Evolutionary conservation across 2,329 filamentous ascomycete species (phyloP).

Genomic region (Exophiala viscosa): DNA sequence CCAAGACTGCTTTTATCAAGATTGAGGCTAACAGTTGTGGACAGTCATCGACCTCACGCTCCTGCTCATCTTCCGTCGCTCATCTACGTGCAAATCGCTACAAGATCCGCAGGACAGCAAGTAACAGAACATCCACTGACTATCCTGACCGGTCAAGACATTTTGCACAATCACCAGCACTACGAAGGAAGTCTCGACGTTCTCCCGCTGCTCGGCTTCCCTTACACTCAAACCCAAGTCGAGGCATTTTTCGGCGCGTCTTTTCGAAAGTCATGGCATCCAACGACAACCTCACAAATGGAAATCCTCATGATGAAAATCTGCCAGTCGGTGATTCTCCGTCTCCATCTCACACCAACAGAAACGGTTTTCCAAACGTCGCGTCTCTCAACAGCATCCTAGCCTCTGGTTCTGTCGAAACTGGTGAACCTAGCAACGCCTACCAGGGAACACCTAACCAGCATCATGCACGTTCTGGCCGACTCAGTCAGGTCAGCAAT

Average conservation of each 20-base stretch:
- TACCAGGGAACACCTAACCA: not conserved
- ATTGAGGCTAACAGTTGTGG: not conserved
- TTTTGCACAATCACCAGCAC: not conserved
- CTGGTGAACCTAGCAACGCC: too few relatives aligned
- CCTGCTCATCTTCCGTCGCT: not conserved
- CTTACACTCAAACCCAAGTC: not conserved
- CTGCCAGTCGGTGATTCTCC: not conserved
- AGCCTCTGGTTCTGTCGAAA: not conserved
- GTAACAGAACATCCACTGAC: not conserved
- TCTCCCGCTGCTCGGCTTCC: not conserved
- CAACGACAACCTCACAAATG: not conserved
- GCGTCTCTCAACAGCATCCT: not conserved
- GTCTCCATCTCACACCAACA: not conserved
- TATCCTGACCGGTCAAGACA: not conserved
- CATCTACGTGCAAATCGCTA: not conserved
- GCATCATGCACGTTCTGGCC: not conserved
- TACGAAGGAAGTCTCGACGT: not conserved
- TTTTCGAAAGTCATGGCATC: not conserved
- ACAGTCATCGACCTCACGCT: not conserved
- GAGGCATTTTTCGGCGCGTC: not conserved
- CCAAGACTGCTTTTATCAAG: not conserved
- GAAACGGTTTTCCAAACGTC: not conserved
- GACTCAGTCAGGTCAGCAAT: not conserved
- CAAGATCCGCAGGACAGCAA: not conserved
- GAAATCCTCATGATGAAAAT: not conserved